Conservation (phyloP, 179 eudicot species). For the Spergularia azorica region DNA sequence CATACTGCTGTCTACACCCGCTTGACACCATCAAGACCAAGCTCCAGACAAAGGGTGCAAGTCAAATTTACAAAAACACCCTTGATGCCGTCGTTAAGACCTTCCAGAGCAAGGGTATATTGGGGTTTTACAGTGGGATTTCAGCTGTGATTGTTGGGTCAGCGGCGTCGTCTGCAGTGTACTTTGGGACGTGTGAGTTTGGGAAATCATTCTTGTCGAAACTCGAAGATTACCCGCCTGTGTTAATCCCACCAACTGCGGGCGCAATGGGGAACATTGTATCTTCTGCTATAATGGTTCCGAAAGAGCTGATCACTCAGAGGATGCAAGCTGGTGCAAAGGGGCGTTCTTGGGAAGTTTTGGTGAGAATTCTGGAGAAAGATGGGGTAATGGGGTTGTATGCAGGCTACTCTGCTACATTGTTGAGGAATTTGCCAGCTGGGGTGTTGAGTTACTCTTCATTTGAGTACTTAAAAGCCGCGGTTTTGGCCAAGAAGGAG, state of each 20-base stretch:
- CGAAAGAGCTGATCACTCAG: slow-evolving; percentile 79
- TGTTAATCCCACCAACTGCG: slow-evolving; percentile 84
- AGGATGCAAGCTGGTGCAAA: slow-evolving; percentile 90
- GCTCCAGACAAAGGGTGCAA: slow-evolving; percentile 84
- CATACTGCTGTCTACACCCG: slow-evolving; percentile 75
- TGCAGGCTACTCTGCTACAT: slow-evolving; percentile 85
- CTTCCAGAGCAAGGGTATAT: slow-evolving; percentile 58
- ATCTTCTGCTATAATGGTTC: slow-evolving; percentile 92
- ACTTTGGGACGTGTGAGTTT: slow-evolving; percentile 91
- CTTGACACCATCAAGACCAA: slow-evolving; percentile 87
- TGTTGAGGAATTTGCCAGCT: slow-evolving; percentile 85
- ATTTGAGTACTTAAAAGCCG: slow-evolving; percentile 86
- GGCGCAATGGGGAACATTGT: slow-evolving; percentile 94
- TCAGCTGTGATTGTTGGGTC: slow-evolving; percentile 91
- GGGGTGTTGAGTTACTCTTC: slow-evolving; percentile 93
- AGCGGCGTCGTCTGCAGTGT: slow-evolving; percentile 70
- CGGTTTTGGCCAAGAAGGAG: slow-evolving; percentile 45
- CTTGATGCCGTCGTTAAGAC: slow-evolving; percentile 71
- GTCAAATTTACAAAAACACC: slow-evolving; percentile 60
- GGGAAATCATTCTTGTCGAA: slow-evolving; percentile 72
- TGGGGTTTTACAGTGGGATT: slow-evolving; percentile 82
- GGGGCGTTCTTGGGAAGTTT: slow-evolving; percentile 89
- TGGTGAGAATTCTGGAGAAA: slow-evolving; percentile 59
- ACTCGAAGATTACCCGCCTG: slow-evolving; percentile 45
- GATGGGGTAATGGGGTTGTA: slow-evolving; percentile 89